phyloP scores from a whole-genome alignment of 306 rosid species.

The Cucurbita maxima region DNA sequence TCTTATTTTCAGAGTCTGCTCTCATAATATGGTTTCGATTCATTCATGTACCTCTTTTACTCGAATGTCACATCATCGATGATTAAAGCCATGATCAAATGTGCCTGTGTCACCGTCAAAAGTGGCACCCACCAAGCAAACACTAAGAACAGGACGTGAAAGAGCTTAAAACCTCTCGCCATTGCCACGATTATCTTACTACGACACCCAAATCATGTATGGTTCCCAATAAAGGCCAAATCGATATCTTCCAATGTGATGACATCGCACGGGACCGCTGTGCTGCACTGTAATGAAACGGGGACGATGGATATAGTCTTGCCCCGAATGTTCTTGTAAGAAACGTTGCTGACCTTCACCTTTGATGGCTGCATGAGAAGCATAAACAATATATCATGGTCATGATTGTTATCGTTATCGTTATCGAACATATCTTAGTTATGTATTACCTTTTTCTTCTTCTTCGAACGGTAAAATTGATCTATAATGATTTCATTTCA shows the following conservation, averaged over 20 bases:
- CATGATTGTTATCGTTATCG: not conserved
- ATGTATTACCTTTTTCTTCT: not conserved
- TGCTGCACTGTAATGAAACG: constrained; percentile 42
- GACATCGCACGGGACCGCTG: constrained; percentile 21
- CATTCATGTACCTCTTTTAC: too few relatives aligned
- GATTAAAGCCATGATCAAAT: too few relatives aligned
- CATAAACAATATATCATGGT: not conserved
- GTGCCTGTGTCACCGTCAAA: too few relatives aligned
- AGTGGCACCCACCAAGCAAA: not conserved
- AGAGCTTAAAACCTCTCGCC: not conserved
- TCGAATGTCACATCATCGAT: too few relatives aligned
- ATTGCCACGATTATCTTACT: not conserved
- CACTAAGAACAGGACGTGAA: not conserved
- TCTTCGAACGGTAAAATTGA: constrained; percentile 35
- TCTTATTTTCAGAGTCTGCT: too few relatives aligned
- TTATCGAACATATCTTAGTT: not conserved
- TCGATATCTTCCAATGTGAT: constrained; percentile 27
- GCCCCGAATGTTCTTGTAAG: constrained; percentile 43
- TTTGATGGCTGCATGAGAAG: constrained; percentile 15
- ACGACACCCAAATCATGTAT: too few relatives aligned
- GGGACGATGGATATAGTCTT: constrained; percentile 21
- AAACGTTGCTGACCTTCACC: constrained; percentile 39
- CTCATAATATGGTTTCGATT: too few relatives aligned
- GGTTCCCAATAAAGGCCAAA: constrained; percentile 14
- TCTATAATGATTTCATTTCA: constrained; percentile 24